phyloP scores from a whole-genome alignment of 2,329 filamentous ascomycete genomes.

The Phyllosticta paracitricarpa region DNA sequence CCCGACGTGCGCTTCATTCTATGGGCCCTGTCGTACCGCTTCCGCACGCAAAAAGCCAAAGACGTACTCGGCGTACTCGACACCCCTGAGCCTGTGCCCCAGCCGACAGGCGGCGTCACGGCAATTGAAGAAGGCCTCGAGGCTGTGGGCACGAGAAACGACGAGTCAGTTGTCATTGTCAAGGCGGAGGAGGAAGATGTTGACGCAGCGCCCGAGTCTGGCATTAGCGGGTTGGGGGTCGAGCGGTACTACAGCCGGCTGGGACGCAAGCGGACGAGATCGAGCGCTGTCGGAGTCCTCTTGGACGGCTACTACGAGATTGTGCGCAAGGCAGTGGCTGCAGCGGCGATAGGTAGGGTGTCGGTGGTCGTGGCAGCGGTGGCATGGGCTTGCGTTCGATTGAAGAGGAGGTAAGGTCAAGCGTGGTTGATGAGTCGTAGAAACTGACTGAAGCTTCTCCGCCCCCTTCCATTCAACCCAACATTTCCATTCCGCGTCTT shows the following conservation, averaged over 20 bases:
- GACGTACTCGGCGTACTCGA: constrained; percentile 11
- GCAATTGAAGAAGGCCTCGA: constrained; percentile 19
- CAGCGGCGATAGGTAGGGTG: constrained; percentile 31
- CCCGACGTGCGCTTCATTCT: constrained; percentile 51
- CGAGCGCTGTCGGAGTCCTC: constrained; percentile 37
- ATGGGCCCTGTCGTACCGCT: constrained; percentile 48
- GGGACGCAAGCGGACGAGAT: constrained; percentile 24
- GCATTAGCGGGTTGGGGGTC: constrained; percentile 35
- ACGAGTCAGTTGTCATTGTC: constrained; percentile 15
- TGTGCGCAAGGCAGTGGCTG: constrained; percentile 36
- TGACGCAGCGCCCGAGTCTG: constrained; percentile 25
- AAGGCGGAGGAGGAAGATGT: constrained; percentile 1
- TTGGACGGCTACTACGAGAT: constrained; percentile 45
- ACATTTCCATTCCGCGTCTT: too few relatives aligned
- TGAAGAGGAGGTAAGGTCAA: not conserved
- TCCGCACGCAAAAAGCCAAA: constrained; percentile 32
- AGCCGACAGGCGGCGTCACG: not conserved
- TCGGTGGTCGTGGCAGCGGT: not conserved
- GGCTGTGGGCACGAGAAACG: constrained; percentile 16
- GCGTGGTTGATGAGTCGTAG: too few relatives aligned
- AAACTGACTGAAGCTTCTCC: too few relatives aligned
- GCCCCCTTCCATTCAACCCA: too few relatives aligned
- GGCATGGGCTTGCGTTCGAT: not conserved
- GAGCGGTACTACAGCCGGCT: constrained; percentile 28
- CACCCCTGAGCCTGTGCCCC: not conserved